Percentiles rank a stretch among this genome's conserved stretches.
These are phyloP conservation scores for Chenopodium formosanum DNA, from an alignment of 148 eudicot species.

Conservation along the genomic window DNA sequence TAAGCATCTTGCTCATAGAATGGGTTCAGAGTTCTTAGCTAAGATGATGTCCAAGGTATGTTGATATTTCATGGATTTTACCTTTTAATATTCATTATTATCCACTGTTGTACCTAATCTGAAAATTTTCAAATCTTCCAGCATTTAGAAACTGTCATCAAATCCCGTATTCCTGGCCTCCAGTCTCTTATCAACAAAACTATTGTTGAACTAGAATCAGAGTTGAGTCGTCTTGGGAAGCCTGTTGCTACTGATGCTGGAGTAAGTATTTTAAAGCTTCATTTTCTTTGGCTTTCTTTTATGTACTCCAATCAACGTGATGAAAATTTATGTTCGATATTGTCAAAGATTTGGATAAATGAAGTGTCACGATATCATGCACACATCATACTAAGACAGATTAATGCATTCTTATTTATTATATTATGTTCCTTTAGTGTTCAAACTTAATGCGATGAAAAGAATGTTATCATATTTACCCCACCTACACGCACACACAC, in stretches of 20 bases:
- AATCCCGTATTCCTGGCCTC: slow-evolving; percentile 95
- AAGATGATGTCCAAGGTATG: slow-evolving; percentile 86
- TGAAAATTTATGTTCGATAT: not conserved
- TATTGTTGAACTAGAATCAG: slow-evolving; percentile 84
- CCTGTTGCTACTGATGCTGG: slow-evolving; percentile 96
- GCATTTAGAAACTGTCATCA: slow-evolving; percentile 96
- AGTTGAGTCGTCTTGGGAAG: slow-evolving; percentile 93
- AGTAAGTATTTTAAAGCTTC: slow-evolving; percentile 47
- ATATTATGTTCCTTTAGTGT: not conserved
- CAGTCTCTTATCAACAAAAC: slow-evolving; percentile 94
- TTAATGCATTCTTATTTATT: not conserved
- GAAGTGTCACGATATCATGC: no score
- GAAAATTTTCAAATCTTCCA: slow-evolving; percentile 34
- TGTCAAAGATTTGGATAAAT: not conserved
- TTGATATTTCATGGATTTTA: not conserved
- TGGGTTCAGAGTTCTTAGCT: slow-evolving; percentile 95
- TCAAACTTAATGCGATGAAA: not conserved
- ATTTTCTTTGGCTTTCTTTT: not conserved
- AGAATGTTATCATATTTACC: not conserved
- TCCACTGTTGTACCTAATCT: not conserved
- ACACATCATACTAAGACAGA: no score
- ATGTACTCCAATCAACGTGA: not conserved
- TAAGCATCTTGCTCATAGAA: slow-evolving; percentile 77
- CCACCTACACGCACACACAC: not conserved
- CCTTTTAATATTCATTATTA: not conserved